Conservation (phyloP, 257 asterid species). For the Petunia axillaris region DNA sequence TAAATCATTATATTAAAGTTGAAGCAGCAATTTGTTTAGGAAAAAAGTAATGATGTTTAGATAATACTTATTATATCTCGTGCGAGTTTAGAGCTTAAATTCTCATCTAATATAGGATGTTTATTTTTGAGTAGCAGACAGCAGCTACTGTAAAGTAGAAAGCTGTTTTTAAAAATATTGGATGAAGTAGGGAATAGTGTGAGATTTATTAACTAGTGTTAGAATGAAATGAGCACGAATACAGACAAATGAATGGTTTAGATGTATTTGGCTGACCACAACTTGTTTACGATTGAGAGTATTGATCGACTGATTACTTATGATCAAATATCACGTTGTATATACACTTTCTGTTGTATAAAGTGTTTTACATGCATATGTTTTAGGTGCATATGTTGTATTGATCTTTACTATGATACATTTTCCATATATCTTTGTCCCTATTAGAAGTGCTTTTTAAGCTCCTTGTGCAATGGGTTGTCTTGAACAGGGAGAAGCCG, state of each 20-base stretch:
- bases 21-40: neutral
- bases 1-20: neutral
- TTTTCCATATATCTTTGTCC: neutral
- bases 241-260: neutral
- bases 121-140: neutral
- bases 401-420: neutral
- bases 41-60: neutral
- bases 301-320: neutral
- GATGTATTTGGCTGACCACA: neutral
- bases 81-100: neutral
- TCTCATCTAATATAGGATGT: neutral
- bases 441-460: neutral
- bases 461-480: constrained; percentile 3
- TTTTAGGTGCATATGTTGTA: neutral
- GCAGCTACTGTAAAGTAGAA: neutral
- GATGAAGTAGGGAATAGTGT: neutral
- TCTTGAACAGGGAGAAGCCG: constrained; percentile 77
- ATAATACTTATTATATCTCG: neutral
- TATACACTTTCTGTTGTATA: neutral
- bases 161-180: neutral
- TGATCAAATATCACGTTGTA: constrained; percentile 13
- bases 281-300: neutral
- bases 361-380: too few relatives aligned
- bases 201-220: neutral
- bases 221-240: neutral